phyloP scores from a whole-genome alignment of 2,329 filamentous ascomycete genomes.

The Scedosporium dehoogii region DNA sequence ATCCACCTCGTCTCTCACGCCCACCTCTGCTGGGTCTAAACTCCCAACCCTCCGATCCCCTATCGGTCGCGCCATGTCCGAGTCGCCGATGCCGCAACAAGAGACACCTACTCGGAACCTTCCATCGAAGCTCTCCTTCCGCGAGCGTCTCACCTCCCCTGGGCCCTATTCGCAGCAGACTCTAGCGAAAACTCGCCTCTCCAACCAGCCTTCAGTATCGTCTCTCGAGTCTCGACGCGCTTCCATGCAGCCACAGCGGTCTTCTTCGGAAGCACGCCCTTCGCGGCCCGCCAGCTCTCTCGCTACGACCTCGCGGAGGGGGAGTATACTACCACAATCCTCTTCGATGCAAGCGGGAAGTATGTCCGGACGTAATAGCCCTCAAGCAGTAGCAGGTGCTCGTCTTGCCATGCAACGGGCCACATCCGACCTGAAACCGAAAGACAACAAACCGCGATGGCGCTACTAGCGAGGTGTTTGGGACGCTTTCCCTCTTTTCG shows the following conservation, averaged over 20 bases:
- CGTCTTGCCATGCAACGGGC: slow-evolving; percentile 33
- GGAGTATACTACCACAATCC: slow-evolving; percentile 43
- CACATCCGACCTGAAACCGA: slow-evolving; percentile 21
- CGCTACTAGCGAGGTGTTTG: slow-evolving; percentile 20
- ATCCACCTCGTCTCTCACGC: slow-evolving; percentile 31
- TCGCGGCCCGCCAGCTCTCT: slow-evolving; percentile 48
- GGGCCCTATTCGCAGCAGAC: slow-evolving; percentile 37
- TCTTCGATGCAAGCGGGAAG: slow-evolving; percentile 19
- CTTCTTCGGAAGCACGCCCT: slow-evolving; percentile 20
- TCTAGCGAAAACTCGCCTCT: slow-evolving; percentile 33
- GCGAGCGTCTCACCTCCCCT: slow-evolving; percentile 40
- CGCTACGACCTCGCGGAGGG: slow-evolving; percentile 36
- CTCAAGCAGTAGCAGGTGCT: slow-evolving; percentile 35
- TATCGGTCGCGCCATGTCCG: slow-evolving; percentile 33
- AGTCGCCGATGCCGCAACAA: slow-evolving; percentile 36
- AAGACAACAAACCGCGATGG: slow-evolving; percentile 41
- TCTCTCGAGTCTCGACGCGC: slow-evolving; percentile 34
- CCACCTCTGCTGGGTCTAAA: slow-evolving; percentile 31
- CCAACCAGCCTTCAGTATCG: slow-evolving; percentile 32
- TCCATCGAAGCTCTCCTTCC: slow-evolving; percentile 39
- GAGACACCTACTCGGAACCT: slow-evolving; percentile 34
- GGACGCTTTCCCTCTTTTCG: neutral
- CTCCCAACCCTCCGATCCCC: slow-evolving; percentile 40
- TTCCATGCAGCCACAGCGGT: slow-evolving; percentile 39
- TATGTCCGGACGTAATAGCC: slow-evolving; percentile 34